Evolutionary conservation across 768 basidiomycete species (phyloP).

Genomic region (Amanita muscaria): DNA sequence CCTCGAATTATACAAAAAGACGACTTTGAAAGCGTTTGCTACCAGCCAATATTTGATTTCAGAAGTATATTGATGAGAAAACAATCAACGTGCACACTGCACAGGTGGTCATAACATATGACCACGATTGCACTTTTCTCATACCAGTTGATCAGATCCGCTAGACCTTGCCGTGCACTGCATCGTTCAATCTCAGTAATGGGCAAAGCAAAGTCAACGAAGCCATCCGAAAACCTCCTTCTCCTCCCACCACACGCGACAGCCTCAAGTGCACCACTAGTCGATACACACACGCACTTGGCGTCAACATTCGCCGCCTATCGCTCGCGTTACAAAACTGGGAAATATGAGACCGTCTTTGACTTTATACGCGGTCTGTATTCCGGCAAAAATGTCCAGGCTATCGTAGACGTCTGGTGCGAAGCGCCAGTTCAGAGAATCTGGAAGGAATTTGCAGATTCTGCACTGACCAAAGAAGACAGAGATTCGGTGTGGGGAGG

Average conservation of each 20-base stretch:
- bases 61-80: no score
- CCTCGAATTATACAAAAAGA: no score
- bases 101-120: no score
- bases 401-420: slow-evolving; percentile 85
- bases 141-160: no score
- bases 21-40: no score
- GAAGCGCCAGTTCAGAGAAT: slow-evolving; percentile 58
- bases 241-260: slow-evolving; percentile 24
- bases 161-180: no score
- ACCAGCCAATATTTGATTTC: no score
- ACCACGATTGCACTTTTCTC: no score
- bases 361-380: slow-evolving; percentile 65
- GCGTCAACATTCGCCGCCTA: slow-evolving; percentile 64
- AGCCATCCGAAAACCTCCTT: slow-evolving; percentile 27
- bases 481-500: slow-evolving; percentile 51
- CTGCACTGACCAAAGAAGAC: slow-evolving; percentile 44
- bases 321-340: slow-evolving; percentile 49
- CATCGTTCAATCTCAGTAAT: slow-evolving; percentile 12
- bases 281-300: slow-evolving; percentile 87
- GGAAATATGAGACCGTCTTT: slow-evolving; percentile 44
- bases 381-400: slow-evolving; percentile 43
- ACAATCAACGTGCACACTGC: no score
- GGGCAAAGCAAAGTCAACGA: slow-evolving; percentile 31
- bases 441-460: slow-evolving; percentile 72
- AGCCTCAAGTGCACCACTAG: slow-evolving; percentile 30